Base-by-base conservation (phyloP, 2,329 filamentous ascomycete genomes). In the Beauveria caledonica region DNA sequence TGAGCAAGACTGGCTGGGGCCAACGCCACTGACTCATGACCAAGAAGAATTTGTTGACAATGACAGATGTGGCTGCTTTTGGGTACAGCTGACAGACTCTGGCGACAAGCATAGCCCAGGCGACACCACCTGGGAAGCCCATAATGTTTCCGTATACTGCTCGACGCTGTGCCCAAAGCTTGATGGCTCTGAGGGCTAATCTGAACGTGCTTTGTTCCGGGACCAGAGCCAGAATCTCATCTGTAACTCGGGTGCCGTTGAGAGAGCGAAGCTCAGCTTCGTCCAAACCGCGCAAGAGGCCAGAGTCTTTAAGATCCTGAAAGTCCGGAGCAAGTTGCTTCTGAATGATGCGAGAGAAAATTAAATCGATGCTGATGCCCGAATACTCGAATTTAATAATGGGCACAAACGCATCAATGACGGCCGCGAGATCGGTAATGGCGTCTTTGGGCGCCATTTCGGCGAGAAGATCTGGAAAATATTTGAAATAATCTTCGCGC, bases 61-160 rank as follows among this genome's bases (percentile, higher is more conserved):
- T 87, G 25, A 92, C 89, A 1, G 92, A 90, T 19, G 90, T 89
- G 9, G 91, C 90, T 7, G 94, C 94, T 70, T 91, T 92, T 15
- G 94, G 94, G 68, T 97, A 99, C 17, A 99, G 82, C 73, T 99
- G 94, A 73, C 94, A 97, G 46, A 97, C 90, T 64, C 94, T 85
- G 56, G 94, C 94, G 29, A 97, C 92, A 69, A 99, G 83, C 89
- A 99, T 97, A 13, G 93, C 94, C 91, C 93, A 99, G 5, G 94
- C 94, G 45, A 99, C 92, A 75, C 94, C 94, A 67, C 94, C 94
- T 2, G 94, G 94, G 66, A 94, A 99, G 27, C 94, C 94, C 74
- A 96, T 92, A 64, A 97, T 92, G 69, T 97, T 97, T 64, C 91
- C 91, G 71, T 97, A 97, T 52, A 97, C 91, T 25, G 90, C 94